These are phyloP conservation scores for Lentinula sp. DNA, from an alignment of 768 basidiomycete species.

Conservation along the genomic window DNA sequence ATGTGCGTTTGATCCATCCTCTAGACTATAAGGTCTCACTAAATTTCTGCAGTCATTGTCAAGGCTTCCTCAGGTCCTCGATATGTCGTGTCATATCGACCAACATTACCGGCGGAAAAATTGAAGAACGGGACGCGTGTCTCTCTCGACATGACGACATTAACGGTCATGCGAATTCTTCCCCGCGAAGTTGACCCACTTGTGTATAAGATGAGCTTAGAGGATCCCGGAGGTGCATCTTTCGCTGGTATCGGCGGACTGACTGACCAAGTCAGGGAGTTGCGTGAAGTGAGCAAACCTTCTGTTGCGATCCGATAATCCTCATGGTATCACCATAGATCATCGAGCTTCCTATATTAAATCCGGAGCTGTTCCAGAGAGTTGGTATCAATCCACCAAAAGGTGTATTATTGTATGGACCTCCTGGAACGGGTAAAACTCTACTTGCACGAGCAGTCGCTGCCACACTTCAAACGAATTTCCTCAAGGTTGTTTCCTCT, in stretches of 20 bases:
- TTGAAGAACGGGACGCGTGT: conserved; percentile 94
- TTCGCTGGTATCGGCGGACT: conserved; percentile 98
- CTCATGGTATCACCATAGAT: conserved; percentile 43
- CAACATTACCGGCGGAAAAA: conserved; percentile 84
- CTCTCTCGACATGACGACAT: conserved; percentile 97
- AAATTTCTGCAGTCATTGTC: conserved; percentile 70
- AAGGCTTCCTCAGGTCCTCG: conserved; percentile 98
- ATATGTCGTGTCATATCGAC: conserved; percentile 96
- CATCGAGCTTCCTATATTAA: conserved; percentile 92
- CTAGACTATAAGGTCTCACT: not conserved
- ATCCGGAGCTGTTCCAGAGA: conserved; percentile 90
- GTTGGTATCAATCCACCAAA: conserved; percentile 97
- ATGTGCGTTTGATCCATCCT: conserved; percentile 49
- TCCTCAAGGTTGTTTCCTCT: conserved; percentile 97
- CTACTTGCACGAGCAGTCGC: conserved; percentile 92
- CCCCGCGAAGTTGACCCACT: conserved; percentile 97
- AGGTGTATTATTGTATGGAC: conserved; percentile 93
- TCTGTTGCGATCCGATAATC: not conserved
- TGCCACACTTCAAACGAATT: conserved; percentile 91
- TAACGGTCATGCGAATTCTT: conserved; percentile 97
- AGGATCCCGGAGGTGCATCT: conserved; percentile 91
- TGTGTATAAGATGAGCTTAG: conserved; percentile 99
- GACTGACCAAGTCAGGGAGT: conserved; percentile 91
- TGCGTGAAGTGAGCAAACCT: conserved; percentile 69
- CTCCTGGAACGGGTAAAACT: conserved; percentile 96